Evolutionary conservation across 2,329 filamentous ascomycete species (phyloP).

Genomic region (Penicillium rolfsii): DNA sequence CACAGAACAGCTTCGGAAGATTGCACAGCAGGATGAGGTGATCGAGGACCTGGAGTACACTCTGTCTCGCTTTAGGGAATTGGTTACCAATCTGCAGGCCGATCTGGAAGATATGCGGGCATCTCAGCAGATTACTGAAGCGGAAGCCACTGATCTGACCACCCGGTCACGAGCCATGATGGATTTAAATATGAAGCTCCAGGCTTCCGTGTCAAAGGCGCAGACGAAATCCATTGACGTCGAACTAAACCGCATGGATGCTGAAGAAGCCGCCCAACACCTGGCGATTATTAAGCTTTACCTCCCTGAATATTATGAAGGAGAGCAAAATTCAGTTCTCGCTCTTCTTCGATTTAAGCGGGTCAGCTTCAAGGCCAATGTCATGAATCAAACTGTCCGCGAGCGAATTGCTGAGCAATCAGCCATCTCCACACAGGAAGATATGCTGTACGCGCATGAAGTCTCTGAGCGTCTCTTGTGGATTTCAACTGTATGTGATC

Average conservation of each 20-base stretch:
- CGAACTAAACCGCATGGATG: slow-evolving; percentile 82
- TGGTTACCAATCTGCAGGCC: slow-evolving; percentile 81
- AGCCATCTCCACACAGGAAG: slow-evolving; percentile 70
- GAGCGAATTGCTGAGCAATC: slow-evolving; percentile 72
- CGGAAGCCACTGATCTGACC: slow-evolving; percentile 87
- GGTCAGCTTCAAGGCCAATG: slow-evolving; percentile 81
- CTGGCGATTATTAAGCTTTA: slow-evolving; percentile 87
- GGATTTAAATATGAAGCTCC: slow-evolving; percentile 93
- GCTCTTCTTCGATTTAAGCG: slow-evolving; percentile 86
- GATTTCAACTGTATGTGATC: slow-evolving; percentile 80
- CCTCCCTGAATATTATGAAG: slow-evolving; percentile 79
- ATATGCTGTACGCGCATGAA: slow-evolving; percentile 77
- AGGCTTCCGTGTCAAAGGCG: slow-evolving; percentile 84
- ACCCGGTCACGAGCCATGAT: slow-evolving; percentile 90
- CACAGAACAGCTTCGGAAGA: slow-evolving; percentile 74
- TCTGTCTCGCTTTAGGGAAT: slow-evolving; percentile 81
- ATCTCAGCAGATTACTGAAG: slow-evolving; percentile 88
- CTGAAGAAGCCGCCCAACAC: slow-evolving; percentile 85
- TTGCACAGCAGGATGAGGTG: slow-evolving; percentile 74
- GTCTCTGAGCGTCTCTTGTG: slow-evolving; percentile 83
- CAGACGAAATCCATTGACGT: slow-evolving; percentile 94
- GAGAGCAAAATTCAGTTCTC: slow-evolving; percentile 82
- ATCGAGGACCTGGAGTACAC: slow-evolving; percentile 91
- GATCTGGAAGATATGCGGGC: slow-evolving; percentile 91
- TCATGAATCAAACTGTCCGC: slow-evolving; percentile 77